A percentile compares a stretch with the other conserved stretches of the same genome.
Evolutionary conservation across 2,329 filamentous ascomycete genomes (phyloP).

Genomic region (Aspergillus hortae): DNA sequence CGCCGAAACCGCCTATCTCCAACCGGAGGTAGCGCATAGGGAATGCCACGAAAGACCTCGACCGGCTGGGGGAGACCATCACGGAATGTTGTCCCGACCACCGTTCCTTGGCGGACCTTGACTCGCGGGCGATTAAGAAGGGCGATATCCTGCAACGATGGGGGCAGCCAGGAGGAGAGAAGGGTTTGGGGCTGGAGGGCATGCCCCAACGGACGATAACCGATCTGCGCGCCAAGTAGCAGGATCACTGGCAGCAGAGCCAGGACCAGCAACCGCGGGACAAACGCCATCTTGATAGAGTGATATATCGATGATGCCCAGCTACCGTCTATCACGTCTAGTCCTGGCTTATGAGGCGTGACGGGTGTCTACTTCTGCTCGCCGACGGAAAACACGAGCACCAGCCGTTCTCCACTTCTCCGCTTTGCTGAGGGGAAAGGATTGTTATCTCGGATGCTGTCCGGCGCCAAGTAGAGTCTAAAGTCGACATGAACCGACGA

Average conservation of each 20-base stretch:
- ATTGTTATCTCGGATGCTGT: background rate
- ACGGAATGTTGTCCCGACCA: slow-evolving; percentile 25
- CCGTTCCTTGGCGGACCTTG: slow-evolving; percentile 25
- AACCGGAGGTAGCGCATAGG: slow-evolving; percentile 47
- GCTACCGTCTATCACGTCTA: background rate
- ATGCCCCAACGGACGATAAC: background rate
- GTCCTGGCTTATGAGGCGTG: background rate
- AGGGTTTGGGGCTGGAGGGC: background rate
- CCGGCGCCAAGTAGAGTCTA: background rate
- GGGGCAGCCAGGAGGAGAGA: background rate
- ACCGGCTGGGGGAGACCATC: slow-evolving; percentile 23
- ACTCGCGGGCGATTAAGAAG: slow-evolving; percentile 8
- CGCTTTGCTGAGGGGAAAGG: background rate
- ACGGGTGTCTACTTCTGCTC: background rate
- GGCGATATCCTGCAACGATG: background rate
- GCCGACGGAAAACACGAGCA: background rate
- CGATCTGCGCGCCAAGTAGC: background rate
- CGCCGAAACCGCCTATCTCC: slow-evolving; percentile 47
- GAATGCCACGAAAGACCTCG: slow-evolving; percentile 47
- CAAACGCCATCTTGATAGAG: background rate
- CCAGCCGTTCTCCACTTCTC: background rate
- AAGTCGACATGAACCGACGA: background rate
- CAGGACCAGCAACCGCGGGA: background rate
- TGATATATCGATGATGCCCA: background rate
- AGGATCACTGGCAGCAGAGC: background rate